Evolutionary conservation across 192 early-diverging fungal species (phyloP), one percentile per base, ranked within the genome.

Genomic region (Coemansia umbellata): DNA sequence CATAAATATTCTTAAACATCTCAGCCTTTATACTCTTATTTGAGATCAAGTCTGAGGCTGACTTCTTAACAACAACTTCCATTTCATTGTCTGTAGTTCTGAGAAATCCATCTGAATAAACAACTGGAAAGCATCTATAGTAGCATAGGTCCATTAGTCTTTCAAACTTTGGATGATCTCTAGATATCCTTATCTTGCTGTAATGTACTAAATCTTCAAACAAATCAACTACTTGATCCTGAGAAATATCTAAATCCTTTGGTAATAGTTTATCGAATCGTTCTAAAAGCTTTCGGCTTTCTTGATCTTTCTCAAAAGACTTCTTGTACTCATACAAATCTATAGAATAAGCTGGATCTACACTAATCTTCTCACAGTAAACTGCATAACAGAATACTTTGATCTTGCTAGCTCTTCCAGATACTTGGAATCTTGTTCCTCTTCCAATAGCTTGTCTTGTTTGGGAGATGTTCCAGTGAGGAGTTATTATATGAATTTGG

Each of bases 391-490:
- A 50, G 32, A 50, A 58, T 26, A 50, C 56, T 27, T 58, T 15
- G 28, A 58, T 17, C 14, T 24, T 21, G 17, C 23, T 14, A 30
- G 56, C 10, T 17, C 42, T 32, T 5, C 40, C 32, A 11, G 23
- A 15, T 19, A 41, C 35, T 31, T 48, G 27, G 11, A 32, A 50
- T 4, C 56, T 49, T 17, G 56, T 58, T 27, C 56, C 56, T 58
- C 56, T 58, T 30, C 56, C 56, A 32, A 58, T 50, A 42, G 37
- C 56, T 23, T 58, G 56, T 31, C 33, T 41, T 19, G 30, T 58
- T 8, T 50, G 45, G 10, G 56, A 58, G 5, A 39, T 50, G 21
- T 58, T 58, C 56, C 56, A 58, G 22, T 58, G 56, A 40, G 56
- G 47, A 14, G 56, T 58, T 8, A 58, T 32, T 19, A 58, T 33